Evolutionary conservation across 352 stramenopile species (phyloP).

Genomic region (Phytopythium vexans): DNA sequence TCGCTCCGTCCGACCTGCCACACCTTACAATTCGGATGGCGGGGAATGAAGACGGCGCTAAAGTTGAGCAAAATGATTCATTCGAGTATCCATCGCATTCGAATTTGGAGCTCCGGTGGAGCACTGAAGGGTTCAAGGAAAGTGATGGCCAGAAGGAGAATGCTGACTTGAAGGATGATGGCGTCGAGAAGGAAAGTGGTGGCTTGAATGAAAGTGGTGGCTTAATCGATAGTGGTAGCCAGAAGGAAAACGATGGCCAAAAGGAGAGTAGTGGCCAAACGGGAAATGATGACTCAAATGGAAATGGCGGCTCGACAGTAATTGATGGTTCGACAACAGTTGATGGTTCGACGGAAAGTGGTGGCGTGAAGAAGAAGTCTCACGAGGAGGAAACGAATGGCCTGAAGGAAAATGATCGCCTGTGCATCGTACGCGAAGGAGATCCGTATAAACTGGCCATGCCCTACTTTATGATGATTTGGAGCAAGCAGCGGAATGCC

Average conservation of each 20-base stretch:
- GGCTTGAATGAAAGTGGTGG: too few species aligned
- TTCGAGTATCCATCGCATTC: slow-evolving; percentile 40
- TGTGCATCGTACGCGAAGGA: slow-evolving; percentile 41
- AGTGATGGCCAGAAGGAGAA: slow-evolving; percentile 21
- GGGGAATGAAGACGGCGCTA: slow-evolving; percentile 20
- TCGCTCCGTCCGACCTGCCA: slow-evolving; percentile 4
- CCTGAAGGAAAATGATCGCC: slow-evolving; percentile 25
- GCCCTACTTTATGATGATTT: slow-evolving; percentile 42
- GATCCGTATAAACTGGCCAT: slow-evolving; percentile 34
- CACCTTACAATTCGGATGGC: slow-evolving; percentile 27
- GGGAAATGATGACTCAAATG: too few species aligned
- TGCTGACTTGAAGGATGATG: too few species aligned
- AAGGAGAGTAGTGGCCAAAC: too few species aligned
- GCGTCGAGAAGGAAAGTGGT: too few species aligned
- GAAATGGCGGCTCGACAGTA: too few species aligned
- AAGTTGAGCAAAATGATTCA: slow-evolving; percentile 11
- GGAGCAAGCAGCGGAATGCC: slow-evolving; percentile 15
- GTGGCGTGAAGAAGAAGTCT: too few species aligned
- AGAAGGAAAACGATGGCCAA: too few species aligned
- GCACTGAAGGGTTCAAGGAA: slow-evolving; percentile 14
- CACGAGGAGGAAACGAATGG: too few species aligned
- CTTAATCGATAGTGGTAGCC: too few species aligned
- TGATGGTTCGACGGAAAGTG: too few species aligned
- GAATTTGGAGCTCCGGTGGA: slow-evolving; percentile 39
- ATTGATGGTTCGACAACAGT: too few species aligned